Evolutionary conservation across 768 basidiomycete species (phyloP).

Genomic region (Boletus sp.): DNA sequence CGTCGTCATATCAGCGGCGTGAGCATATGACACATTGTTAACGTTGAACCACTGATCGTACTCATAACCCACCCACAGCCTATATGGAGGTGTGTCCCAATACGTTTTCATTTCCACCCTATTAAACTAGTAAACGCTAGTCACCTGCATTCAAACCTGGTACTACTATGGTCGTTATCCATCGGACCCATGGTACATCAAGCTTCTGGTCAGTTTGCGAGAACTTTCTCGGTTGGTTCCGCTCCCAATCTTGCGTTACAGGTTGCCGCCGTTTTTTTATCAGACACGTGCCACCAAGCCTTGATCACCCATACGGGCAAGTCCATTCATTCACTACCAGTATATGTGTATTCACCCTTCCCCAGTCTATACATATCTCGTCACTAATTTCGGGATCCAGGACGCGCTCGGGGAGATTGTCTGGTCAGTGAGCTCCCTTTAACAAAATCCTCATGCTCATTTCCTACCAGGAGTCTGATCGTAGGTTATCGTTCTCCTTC

Average conservation of each 20-base stretch:
- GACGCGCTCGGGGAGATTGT: constrained; percentile 36
- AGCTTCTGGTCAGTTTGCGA: constrained; percentile 40
- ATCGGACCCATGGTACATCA: constrained; percentile 51
- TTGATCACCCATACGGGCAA: constrained; percentile 55
- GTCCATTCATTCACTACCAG: background rate
- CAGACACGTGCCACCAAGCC: constrained; percentile 56
- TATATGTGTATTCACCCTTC: background rate
- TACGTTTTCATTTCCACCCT: background rate
- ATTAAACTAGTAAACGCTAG: constrained; percentile 29
- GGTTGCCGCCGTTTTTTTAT: constrained; percentile 53
- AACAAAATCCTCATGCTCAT: background rate
- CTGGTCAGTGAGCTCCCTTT: constrained; percentile 36
- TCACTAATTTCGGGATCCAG: constrained; percentile 38
- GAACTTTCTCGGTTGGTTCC: background rate
- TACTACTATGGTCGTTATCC: constrained; percentile 53
- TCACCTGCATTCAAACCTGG: constrained; percentile 57
- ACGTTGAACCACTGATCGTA: background rate
- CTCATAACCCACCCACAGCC: constrained; percentile 30
- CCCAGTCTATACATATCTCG: constrained; percentile 48
- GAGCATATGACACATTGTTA: constrained; percentile 25
- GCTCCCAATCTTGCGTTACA: constrained; percentile 18
- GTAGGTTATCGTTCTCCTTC: constrained; percentile 9
- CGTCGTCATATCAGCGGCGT: constrained; percentile 53
- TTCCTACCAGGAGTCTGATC: constrained; percentile 23
- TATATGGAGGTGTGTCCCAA: constrained; percentile 47